These are phyloP conservation scores for Colletotrichum sp. DNA, from an alignment of 2,329 filamentous ascomycete genomes.

Conservation along the genomic window DNA sequence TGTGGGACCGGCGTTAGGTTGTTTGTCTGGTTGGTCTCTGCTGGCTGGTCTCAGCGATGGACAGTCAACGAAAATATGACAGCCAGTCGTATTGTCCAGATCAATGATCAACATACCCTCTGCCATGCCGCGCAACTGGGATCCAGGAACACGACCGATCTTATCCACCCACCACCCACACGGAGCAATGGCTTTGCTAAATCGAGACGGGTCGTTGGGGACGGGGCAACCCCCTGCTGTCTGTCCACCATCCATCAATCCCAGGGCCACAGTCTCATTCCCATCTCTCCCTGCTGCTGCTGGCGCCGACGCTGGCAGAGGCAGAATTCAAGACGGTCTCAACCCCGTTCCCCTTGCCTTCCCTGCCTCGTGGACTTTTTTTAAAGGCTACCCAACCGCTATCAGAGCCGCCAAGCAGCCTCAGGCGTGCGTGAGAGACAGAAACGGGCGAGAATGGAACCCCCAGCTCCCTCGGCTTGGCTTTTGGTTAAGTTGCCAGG, in stretches of 20 bases:
- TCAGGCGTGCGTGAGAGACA: not conserved
- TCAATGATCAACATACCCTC: not conserved
- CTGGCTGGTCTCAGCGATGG: not conserved
- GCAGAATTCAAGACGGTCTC: not conserved
- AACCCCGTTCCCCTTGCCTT: not conserved
- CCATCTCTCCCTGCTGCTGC: not conserved
- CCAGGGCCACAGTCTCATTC: not conserved
- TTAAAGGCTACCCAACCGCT: not conserved
- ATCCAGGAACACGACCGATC: constrained; percentile 16
- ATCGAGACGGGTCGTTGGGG: constrained; percentile 9
- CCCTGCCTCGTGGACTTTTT: not conserved
- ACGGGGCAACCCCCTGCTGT: not conserved
- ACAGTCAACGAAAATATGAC: not conserved
- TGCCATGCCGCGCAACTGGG: not conserved
- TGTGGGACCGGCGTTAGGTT: not conserved
- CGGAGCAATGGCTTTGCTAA: constrained; percentile 13
- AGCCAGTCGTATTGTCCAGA: constrained; percentile 1
- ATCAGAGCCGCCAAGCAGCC: not conserved
- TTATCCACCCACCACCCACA: not conserved
- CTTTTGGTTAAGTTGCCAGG: not conserved
- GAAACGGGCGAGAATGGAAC: not conserved
- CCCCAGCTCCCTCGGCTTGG: not conserved
- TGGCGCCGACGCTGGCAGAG: not conserved
- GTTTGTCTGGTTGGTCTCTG: not conserved
- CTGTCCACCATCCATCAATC: not conserved